Evolutionary conservation across 176 grass and related monocot genomes (phyloP).

Genomic region (Ananas comosus): DNA sequence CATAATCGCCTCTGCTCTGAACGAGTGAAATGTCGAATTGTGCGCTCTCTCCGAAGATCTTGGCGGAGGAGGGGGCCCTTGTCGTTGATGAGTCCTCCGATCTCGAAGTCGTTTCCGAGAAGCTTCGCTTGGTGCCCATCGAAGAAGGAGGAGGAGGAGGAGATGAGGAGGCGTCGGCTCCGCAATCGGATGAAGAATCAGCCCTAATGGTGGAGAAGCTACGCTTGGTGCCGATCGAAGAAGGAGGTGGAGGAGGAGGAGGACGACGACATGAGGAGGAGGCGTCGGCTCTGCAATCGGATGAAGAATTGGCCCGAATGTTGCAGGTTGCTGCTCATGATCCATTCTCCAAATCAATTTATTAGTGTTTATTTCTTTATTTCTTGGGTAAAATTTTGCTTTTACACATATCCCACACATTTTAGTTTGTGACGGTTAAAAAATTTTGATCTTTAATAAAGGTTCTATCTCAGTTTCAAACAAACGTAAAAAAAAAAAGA

Average conservation of each 20-base stretch:
- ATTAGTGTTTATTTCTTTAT: constrained; percentile 2
- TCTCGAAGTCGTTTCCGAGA: constrained; percentile 42
- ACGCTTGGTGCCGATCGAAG: constrained; percentile 38
- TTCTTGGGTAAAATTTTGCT: not conserved
- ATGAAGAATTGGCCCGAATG: constrained; percentile 66
- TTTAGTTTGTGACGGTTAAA: no score
- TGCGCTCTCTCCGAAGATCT: constrained; percentile 30
- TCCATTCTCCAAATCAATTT: not conserved
- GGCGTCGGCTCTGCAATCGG: constrained; percentile 41
- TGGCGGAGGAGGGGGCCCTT: constrained; percentile 42
- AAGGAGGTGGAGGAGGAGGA: not conserved
- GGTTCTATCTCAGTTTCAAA: not conserved
- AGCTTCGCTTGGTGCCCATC: constrained; percentile 43
- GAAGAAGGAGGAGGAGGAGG: constrained; percentile 14
- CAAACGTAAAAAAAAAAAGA: not conserved
- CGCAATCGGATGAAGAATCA: constrained; percentile 67
- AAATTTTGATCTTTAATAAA: no score
- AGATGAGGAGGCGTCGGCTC: constrained; percentile 24
- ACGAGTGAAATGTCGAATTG: not conserved
- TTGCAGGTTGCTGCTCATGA: constrained; percentile 42
- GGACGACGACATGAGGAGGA: constrained; percentile 10
- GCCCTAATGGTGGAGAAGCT: constrained; percentile 51
- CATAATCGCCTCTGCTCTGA: not conserved
- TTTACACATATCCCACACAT: no score
- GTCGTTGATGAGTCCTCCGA: constrained; percentile 54